Evolutionary conservation across 768 basidiomycete genomes (phyloP).

Genomic region (Clavulina sp.): DNA sequence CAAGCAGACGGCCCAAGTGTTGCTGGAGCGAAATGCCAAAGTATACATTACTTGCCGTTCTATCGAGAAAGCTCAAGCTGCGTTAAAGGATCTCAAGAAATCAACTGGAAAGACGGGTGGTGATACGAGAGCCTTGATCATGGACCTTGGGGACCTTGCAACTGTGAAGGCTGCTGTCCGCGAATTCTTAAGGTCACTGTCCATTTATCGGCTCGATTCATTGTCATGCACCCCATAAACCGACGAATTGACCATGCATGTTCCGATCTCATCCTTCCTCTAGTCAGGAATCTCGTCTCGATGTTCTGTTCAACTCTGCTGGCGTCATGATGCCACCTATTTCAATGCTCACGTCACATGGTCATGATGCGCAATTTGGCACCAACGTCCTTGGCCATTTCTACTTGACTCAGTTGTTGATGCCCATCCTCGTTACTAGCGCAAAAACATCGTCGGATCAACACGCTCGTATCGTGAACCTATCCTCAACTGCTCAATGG

Average conservation of each 20-base stretch:
- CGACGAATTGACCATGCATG: too few species aligned
- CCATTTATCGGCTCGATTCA: too few species aligned
- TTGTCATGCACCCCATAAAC: too few species aligned
- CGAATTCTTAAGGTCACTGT: neutral
- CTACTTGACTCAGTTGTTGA: conserved; percentile 36
- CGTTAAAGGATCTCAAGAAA: conserved; percentile 2
- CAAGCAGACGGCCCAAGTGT: neutral
- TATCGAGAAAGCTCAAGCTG: conserved; percentile 6
- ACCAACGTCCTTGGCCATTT: conserved; percentile 35
- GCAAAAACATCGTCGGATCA: conserved; percentile 24
- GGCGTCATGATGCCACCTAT: too few species aligned
- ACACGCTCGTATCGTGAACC: conserved; percentile 21
- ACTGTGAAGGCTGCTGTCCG: neutral
- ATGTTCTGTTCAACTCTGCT: too few species aligned
- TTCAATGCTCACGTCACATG: conserved; percentile 12
- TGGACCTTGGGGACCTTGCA: neutral
- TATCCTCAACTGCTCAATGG: neutral
- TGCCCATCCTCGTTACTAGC: conserved; percentile 29
- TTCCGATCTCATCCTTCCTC: too few species aligned
- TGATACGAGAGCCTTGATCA: too few species aligned
- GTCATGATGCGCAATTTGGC: conserved; percentile 39
- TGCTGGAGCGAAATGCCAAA: conserved; percentile 1
- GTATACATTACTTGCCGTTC: conserved; percentile 6
- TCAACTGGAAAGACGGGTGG: too few species aligned
- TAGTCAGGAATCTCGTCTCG: neutral